Evolutionary conservation across 305 asterid species (phyloP).

Genomic region (Striga hermonthica): DNA sequence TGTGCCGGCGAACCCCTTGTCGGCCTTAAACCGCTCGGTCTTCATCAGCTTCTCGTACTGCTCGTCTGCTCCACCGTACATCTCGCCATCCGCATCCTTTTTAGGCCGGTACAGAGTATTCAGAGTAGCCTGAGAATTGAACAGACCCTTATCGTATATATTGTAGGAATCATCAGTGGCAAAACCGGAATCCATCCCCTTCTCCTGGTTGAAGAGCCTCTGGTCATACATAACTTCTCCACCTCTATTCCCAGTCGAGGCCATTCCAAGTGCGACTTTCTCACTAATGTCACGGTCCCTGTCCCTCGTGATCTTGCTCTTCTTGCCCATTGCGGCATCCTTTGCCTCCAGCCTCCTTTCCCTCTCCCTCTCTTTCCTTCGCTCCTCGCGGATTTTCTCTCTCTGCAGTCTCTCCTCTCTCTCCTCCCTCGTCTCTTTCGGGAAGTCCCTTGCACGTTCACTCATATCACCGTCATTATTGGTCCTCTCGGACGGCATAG

Average conservation of each 20-base stretch:
- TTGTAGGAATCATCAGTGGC: conserved; percentile 73
- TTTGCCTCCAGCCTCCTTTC: too few species aligned
- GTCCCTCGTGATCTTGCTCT: conserved; percentile 79
- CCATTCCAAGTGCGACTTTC: conserved; percentile 94
- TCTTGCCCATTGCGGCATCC: conserved; percentile 33
- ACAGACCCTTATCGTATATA: conserved; percentile 73
- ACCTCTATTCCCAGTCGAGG: conserved; percentile 54
- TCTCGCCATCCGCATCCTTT: conserved; percentile 40
- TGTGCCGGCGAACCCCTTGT: too few species aligned
- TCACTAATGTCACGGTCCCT: conserved; percentile 89
- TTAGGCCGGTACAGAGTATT: conserved; percentile 22
- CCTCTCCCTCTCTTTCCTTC: conserved; percentile 36
- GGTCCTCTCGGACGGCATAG: too few species aligned
- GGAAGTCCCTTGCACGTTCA: not conserved
- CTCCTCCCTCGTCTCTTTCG: too few species aligned
- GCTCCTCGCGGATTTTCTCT: conserved; percentile 53
- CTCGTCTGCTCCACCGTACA: too few species aligned
- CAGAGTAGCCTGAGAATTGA: conserved; percentile 20
- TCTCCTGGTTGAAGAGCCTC: conserved; percentile 89
- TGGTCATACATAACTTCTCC: conserved; percentile 91
- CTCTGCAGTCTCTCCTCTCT: conserved; percentile 36
- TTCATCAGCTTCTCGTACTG: too few species aligned
- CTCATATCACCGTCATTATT: conserved; percentile 42
- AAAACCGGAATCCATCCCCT: conserved; percentile 93
- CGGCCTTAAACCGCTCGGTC: too few species aligned